Evolutionary conservation across 2,329 filamentous ascomycete genomes (phyloP).

Genomic region (Pezicula neosporulosa): DNA sequence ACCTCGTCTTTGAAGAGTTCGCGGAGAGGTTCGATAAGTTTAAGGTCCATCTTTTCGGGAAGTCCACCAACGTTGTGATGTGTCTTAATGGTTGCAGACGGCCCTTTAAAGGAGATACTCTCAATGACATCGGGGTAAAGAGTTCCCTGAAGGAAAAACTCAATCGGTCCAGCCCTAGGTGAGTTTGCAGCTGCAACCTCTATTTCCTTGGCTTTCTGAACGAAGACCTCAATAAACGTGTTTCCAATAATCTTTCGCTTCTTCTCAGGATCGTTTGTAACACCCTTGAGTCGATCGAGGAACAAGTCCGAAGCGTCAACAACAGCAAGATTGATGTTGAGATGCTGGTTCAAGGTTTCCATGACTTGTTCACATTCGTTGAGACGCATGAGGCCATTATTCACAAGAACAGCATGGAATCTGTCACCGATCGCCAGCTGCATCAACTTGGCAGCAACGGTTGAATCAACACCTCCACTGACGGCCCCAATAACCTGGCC

Average conservation of each 20-base stretch:
- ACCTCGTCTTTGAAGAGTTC: constrained; percentile 86
- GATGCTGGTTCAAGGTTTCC: constrained; percentile 70
- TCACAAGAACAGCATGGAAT: constrained; percentile 76
- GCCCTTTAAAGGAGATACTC: constrained; percentile 69
- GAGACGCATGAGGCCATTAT: constrained; percentile 81
- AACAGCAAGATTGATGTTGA: constrained; percentile 88
- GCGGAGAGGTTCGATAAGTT: constrained; percentile 75
- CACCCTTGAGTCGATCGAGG: constrained; percentile 70
- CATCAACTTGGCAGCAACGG: constrained; percentile 84
- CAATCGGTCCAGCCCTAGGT: constrained; percentile 67
- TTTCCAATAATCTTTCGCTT: constrained; percentile 90
- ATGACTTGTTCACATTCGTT: constrained; percentile 83
- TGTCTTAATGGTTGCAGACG: constrained; percentile 69
- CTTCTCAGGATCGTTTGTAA: constrained; percentile 72
- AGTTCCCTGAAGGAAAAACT: constrained; percentile 79
- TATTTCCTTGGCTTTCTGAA: constrained; percentile 72
- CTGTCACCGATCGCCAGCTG: constrained; percentile 80
- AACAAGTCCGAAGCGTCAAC: constrained; percentile 78
- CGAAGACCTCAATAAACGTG: constrained; percentile 78
- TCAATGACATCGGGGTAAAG: constrained; percentile 65
- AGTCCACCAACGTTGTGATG: constrained; percentile 70
- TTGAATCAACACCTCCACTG: constrained; percentile 84
- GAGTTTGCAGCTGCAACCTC: constrained; percentile 68
- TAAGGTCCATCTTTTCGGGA: constrained; percentile 52
- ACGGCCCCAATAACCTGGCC: constrained; percentile 79